Base-by-base conservation (phyloP, 2,329 filamentous ascomycete species). In the Cladorrhinum sp. region DNA sequence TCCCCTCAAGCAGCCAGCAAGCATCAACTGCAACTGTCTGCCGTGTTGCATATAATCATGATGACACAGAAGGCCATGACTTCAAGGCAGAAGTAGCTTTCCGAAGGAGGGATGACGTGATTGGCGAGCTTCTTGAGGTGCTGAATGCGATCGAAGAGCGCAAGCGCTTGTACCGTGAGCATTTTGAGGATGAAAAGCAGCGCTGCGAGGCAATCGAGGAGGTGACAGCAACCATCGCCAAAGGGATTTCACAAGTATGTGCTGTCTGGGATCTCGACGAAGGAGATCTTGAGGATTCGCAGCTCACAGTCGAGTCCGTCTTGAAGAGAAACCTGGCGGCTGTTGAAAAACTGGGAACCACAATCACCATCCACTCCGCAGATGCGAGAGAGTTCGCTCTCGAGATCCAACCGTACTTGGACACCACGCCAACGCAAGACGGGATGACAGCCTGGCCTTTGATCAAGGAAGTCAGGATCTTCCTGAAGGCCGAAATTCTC, bases 1-100 rank as follows among this genome's bases (percentile, higher is more conserved):
- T 65, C 2, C 62, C 63, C 3, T 58, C 60, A 2, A 64, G 58
- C 36, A 61, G 52, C 39, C 48, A 56, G 1, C 51, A 62, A 12
- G 64, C 62, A 2, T 30, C 64, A 16, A 65, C 64, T 4, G 62
- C 65, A 5, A 53, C 46, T 3, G 59, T 61, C 4, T 67, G 64
- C 23, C 42, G 53, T 2, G 49, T 65, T 4, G 42, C 60, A 0
- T 67, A 49, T n/a, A 67, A 67, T 21, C 7, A 55, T 16, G 57
- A 50, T 28, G 21, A 64, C 1, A 33, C 33, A 6, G 20, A 28
- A 0, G 55, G 33, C 0, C 42, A 50, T 18, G 28, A 53, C 12
- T 64, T 67, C 49, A 24, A 48, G 2, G 65, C 65, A 6, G 62
- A 63, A 2, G 18, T 65, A 2, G 28, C 16, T 1, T 67, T 64